A percentile compares a stretch with the other conserved stretches of the same genome.
Evolutionary conservation across 495 filamentous ascomycete species (phyloP).

Genomic region (Penicillium bovifimosum): DNA sequence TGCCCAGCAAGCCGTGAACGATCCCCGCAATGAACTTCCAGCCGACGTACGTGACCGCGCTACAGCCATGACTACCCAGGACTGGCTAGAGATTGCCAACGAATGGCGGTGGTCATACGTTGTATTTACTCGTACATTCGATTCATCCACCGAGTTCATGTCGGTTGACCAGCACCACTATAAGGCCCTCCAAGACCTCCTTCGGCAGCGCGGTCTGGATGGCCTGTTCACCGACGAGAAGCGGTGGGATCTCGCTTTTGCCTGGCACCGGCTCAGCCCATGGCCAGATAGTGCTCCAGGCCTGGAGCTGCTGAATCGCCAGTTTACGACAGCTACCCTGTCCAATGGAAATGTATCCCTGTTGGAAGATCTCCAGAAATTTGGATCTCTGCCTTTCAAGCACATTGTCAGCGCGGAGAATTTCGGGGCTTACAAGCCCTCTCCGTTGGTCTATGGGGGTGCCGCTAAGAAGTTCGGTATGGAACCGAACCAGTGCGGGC

Average conservation of each 20-base stretch:
- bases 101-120: slow-evolving; percentile 64
- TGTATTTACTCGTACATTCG: slow-evolving; percentile 49
- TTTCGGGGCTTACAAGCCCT: slow-evolving; percentile 76
- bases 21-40: slow-evolving; percentile 41
- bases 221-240: slow-evolving; percentile 57
- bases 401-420: slow-evolving; percentile 59
- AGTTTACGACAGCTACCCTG: slow-evolving; percentile 57
- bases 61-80: slow-evolving; percentile 43
- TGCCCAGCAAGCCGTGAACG: slow-evolving; percentile 34
- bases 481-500: slow-evolving; percentile 55
- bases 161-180: slow-evolving; percentile 67
- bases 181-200: slow-evolving; percentile 51
- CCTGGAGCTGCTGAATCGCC: slow-evolving; percentile 47
- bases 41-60: slow-evolving; percentile 42
- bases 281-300: slow-evolving; percentile 62
- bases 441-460: slow-evolving; percentile 60
- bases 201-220: slow-evolving; percentile 47
- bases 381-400: slow-evolving; percentile 56
- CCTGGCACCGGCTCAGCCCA: slow-evolving; percentile 67
- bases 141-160: slow-evolving; percentile 42
- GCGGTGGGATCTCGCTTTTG: slow-evolving; percentile 47
- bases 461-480: slow-evolving; percentile 55
- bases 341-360: slow-evolving; percentile 69
- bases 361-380: slow-evolving; percentile 54
- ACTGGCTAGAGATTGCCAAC: slow-evolving; percentile 59